Percentiles rank a stretch among this genome's conserved stretches.
These are phyloP conservation scores for Pterocarpus macrocarpus DNA, from an alignment of 306 rosid species.

Conservation along the genomic window DNA sequence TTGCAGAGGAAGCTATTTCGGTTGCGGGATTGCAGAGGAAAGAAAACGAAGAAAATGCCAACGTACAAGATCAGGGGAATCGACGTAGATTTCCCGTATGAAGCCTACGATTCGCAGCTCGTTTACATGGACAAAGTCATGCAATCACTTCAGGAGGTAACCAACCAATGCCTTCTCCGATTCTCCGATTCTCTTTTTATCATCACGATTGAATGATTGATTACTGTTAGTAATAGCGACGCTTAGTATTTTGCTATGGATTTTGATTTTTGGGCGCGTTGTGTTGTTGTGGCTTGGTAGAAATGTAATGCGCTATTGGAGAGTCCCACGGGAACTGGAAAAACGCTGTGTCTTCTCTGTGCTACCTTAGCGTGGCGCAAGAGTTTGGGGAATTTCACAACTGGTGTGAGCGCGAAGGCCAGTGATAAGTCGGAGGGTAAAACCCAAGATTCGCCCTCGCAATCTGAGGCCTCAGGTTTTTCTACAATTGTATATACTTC, in stretches of 20 bases:
- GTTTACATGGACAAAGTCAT: slow-evolving; percentile 96
- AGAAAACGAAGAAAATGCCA: slow-evolving; percentile 63
- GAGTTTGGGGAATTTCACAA: slow-evolving; percentile 82
- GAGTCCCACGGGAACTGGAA: slow-evolving; percentile 99
- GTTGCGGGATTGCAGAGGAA: neutral
- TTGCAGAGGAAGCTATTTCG: neutral
- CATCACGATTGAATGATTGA: slow-evolving; percentile 2
- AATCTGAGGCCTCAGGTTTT: slow-evolving; percentile 50
- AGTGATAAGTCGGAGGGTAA: slow-evolving; percentile 55
- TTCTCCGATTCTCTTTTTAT: neutral
- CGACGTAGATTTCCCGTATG: slow-evolving; percentile 85
- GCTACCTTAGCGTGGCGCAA: slow-evolving; percentile 96
- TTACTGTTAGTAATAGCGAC: neutral
- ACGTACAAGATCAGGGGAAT: slow-evolving; percentile 80
- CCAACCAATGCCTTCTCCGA: neutral
- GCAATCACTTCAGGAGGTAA: slow-evolving; percentile 87
- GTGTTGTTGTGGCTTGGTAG: slow-evolving; percentile 54
- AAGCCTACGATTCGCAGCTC: slow-evolving; percentile 92
- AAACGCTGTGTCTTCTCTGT: slow-evolving; percentile 93
- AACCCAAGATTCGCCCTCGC: slow-evolving; percentile 52
- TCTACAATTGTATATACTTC: slow-evolving; percentile 84
- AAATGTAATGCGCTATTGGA: slow-evolving; percentile 87
- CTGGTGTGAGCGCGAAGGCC: slow-evolving; percentile 58
- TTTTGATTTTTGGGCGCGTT: neutral
- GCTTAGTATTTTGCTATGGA: neutral